Evolutionary conservation across 768 basidiomycete species (phyloP).

Genomic region (Hygrophorus russula): DNA sequence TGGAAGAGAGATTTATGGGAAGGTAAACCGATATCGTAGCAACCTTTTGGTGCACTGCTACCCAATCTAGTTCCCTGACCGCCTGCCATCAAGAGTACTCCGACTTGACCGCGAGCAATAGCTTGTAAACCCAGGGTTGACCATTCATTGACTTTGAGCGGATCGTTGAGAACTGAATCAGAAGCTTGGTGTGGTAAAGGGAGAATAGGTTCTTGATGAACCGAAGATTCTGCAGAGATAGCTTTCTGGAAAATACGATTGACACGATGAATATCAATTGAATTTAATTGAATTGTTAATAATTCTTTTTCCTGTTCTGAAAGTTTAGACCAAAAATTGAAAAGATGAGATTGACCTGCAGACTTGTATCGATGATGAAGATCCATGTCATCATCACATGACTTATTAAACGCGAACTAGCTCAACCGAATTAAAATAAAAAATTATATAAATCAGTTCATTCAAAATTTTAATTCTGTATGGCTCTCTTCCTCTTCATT

Average conservation of each 20-base stretch:
- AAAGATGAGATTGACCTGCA: slow-evolving; percentile 82
- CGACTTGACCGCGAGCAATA: slow-evolving; percentile 73
- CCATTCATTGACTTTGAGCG: slow-evolving; percentile 62
- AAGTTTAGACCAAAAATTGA: slow-evolving; percentile 78
- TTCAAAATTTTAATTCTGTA: slow-evolving; percentile 4
- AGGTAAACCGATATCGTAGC: slow-evolving; percentile 93
- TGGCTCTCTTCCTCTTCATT: slow-evolving; percentile 7
- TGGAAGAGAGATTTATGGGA: slow-evolving; percentile 93
- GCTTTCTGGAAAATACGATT: slow-evolving; percentile 82
- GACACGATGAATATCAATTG: slow-evolving; percentile 82
- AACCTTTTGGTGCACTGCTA: slow-evolving; percentile 88
- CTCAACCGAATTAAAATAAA: too few species aligned
- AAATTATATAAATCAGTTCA: too few species aligned
- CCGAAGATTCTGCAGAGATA: slow-evolving; percentile 48
- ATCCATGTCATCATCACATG: too few species aligned
- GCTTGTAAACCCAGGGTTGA: slow-evolving; percentile 68
- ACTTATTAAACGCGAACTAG: too few species aligned
- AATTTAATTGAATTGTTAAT: slow-evolving; percentile 61
- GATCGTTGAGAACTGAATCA: slow-evolving; percentile 41
- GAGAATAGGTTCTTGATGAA: slow-evolving; percentile 45
- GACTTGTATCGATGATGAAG: slow-evolving; percentile 57
- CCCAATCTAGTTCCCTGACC: slow-evolving; percentile 96
- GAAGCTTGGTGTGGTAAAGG: slow-evolving; percentile 74
- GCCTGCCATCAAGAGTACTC: slow-evolving; percentile 95
- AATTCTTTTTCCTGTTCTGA: slow-evolving; percentile 47